Evolutionary conservation across 768 basidiomycete genomes (phyloP).

Genomic region (Leccinum imitatum): DNA sequence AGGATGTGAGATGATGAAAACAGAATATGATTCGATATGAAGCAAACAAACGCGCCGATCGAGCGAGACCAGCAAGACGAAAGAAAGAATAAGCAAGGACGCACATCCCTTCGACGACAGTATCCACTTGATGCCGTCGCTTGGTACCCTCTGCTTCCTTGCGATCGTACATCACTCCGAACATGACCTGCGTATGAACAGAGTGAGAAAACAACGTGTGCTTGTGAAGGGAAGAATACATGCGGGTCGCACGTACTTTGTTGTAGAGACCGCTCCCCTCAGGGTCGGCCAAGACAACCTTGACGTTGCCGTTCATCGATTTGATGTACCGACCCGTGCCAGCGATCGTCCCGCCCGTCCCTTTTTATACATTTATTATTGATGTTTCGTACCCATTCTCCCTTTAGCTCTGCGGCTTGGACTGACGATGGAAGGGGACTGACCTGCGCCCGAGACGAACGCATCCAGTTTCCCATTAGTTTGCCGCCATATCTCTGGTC

Average conservation of each 20-base stretch:
- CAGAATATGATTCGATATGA: no score
- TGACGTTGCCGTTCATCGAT: slow-evolving; percentile 60
- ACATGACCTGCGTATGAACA: slow-evolving; percentile 57
- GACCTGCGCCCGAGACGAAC: slow-evolving; percentile 90
- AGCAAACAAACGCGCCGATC: neutral
- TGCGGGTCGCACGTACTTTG: slow-evolving; percentile 51
- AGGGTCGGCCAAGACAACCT: slow-evolving; percentile 83
- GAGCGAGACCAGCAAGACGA: neutral
- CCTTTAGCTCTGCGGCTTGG: neutral
- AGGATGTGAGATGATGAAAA: neutral
- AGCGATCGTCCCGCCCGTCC: slow-evolving; percentile 95
- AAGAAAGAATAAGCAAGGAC: slow-evolving; percentile 17
- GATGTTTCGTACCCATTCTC: neutral
- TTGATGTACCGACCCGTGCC: slow-evolving; percentile 83
- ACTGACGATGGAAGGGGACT: slow-evolving; percentile 6
- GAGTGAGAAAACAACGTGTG: neutral
- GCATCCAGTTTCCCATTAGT: slow-evolving; percentile 79
- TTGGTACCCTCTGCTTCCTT: slow-evolving; percentile 93
- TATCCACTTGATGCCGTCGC: slow-evolving; percentile 92
- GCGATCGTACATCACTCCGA: slow-evolving; percentile 93
- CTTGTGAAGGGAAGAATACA: neutral
- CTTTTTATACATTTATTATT: slow-evolving; percentile 35
- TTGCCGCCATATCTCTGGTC: slow-evolving; percentile 94
- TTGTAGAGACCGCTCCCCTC: slow-evolving; percentile 95
- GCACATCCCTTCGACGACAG: slow-evolving; percentile 91